Conservation (phyloP, 192 early-diverging fungal genomes). For the Coemansia pectinata region DNA sequence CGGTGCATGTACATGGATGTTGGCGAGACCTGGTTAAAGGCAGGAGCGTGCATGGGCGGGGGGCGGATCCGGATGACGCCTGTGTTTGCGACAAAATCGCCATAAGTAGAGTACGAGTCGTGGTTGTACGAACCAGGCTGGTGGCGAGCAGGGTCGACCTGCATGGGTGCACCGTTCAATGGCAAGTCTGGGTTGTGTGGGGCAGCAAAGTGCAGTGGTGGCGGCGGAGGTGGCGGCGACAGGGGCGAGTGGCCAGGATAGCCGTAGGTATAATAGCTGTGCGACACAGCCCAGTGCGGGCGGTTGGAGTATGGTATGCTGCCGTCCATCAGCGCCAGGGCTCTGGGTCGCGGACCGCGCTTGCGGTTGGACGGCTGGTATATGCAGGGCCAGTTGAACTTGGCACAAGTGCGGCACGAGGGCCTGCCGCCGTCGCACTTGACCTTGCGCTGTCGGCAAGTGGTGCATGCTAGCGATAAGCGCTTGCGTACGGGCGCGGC, state of each 20-base stretch:
- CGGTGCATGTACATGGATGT: constrained; percentile 7
- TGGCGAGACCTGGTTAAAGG: constrained; percentile 13
- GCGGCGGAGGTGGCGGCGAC: constrained; percentile 32
- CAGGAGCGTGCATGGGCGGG: constrained; percentile 20
- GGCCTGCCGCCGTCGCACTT: constrained; percentile 85
- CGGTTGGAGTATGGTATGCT: constrained; percentile 39
- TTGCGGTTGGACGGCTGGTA: constrained; percentile 87
- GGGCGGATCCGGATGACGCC: constrained; percentile 44
- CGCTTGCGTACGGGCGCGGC: constrained; percentile 52
- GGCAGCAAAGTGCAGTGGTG: constrained; percentile 20
- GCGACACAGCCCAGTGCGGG: constrained; percentile 32
- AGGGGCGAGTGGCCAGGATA: constrained; percentile 35
- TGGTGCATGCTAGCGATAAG: constrained; percentile 55
- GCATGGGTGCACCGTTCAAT: constrained; percentile 28
- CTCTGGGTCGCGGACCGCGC: constrained; percentile 72
- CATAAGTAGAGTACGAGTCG: constrained; percentile 46
- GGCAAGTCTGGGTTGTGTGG: constrained; percentile 17
- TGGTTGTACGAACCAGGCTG: constrained; percentile 37
- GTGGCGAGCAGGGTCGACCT: constrained; percentile 20
- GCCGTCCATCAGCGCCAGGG: constrained; percentile 53
- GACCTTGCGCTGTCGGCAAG: constrained; percentile 61
- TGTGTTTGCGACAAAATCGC: constrained; percentile 46
- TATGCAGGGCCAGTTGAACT: constrained; percentile 67
- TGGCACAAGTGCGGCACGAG: constrained; percentile 76
- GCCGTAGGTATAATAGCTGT: constrained; percentile 39